Conservation (phyloP, 495 filamentous ascomycete species). For the Podospora australis region DNA sequence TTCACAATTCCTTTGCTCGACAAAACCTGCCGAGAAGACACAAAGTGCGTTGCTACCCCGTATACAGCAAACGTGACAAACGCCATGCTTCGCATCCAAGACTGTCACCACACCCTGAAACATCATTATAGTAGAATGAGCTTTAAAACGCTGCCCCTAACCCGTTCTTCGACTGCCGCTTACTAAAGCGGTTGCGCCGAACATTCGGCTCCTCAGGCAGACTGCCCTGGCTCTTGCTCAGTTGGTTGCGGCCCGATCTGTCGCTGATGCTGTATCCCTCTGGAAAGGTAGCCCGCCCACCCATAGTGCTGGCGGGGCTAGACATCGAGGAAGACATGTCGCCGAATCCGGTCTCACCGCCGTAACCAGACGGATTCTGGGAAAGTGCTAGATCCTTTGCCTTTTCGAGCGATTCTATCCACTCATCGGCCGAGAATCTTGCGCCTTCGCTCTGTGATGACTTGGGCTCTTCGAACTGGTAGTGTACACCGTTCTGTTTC, state of each 20-base stretch:
- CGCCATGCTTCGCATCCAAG: background rate
- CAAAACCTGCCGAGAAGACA: no score
- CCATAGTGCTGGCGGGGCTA: conserved; percentile 71
- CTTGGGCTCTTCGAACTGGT: conserved; percentile 71
- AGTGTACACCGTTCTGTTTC: conserved; percentile 75
- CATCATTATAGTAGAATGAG: background rate
- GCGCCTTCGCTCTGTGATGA: conserved; percentile 25
- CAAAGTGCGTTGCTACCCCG: background rate
- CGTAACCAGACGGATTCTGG: conserved; percentile 60
- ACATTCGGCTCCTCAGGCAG: conserved; percentile 47
- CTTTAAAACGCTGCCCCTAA: conserved; percentile 53
- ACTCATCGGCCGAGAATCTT: conserved; percentile 65
- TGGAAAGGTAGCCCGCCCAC: conserved; percentile 31
- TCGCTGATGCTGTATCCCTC: conserved; percentile 42
- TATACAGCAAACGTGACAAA: background rate
- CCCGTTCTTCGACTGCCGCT: conserved; percentile 83
- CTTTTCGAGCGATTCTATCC: conserved; percentile 77
- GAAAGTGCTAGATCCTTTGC: conserved; percentile 74
- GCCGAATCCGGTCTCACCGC: conserved; percentile 61
- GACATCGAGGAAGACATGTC: conserved; percentile 67
- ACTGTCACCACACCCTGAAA: background rate
- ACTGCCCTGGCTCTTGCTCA: conserved; percentile 50
- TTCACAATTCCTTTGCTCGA: no score
- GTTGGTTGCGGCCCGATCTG: conserved; percentile 43
- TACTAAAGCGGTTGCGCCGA: conserved; percentile 76